These are phyloP conservation scores for Penicillium argentinense DNA, from an alignment of 495 filamentous ascomycete genomes.

Conservation along the genomic window DNA sequence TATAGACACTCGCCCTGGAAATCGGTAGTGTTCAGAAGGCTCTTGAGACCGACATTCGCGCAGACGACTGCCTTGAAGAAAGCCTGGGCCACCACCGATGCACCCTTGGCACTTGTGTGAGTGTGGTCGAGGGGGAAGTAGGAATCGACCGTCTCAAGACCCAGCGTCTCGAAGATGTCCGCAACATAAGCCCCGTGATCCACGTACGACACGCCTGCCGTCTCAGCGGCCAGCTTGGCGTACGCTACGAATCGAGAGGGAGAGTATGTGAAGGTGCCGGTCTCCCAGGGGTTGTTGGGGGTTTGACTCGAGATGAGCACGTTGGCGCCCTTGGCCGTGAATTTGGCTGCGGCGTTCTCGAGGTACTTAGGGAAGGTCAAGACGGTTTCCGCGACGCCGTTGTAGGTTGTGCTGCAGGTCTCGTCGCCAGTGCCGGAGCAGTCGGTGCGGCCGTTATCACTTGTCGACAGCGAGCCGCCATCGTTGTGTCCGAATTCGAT, in stretches of 20 bases:
- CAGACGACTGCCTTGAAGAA: slow-evolving; percentile 62
- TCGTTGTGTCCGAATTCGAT: slow-evolving; percentile 70
- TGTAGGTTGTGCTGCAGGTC: slow-evolving; percentile 52
- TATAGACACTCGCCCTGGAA: slow-evolving; percentile 35
- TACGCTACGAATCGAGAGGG: slow-evolving; percentile 58
- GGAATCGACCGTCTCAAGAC: slow-evolving; percentile 41
- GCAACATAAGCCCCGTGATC: slow-evolving; percentile 61
- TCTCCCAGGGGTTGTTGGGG: slow-evolving; percentile 64
- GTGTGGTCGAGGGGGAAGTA: slow-evolving; percentile 65
- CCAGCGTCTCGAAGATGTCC: slow-evolving; percentile 49
- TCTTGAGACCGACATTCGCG: slow-evolving; percentile 34
- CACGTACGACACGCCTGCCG: slow-evolving; percentile 50
- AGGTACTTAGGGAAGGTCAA: slow-evolving; percentile 60
- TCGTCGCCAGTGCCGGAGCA: slow-evolving; percentile 55
- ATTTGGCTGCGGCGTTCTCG: slow-evolving; percentile 50
- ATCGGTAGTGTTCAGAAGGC: slow-evolving; percentile 27
- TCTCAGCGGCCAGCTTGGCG: slow-evolving; percentile 48
- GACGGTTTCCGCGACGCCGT: slow-evolving; percentile 54
- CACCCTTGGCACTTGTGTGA: slow-evolving; percentile 60
- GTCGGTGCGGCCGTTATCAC: slow-evolving; percentile 60
- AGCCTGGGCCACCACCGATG: slow-evolving; percentile 56
- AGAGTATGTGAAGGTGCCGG: slow-evolving; percentile 42
- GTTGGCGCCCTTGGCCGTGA: slow-evolving; percentile 58
- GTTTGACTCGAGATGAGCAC: slow-evolving; percentile 64
- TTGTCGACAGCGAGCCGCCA: slow-evolving; percentile 54